Base-by-base conservation (phyloP, 345 rosid species). In the Linum trigynum region DNA sequence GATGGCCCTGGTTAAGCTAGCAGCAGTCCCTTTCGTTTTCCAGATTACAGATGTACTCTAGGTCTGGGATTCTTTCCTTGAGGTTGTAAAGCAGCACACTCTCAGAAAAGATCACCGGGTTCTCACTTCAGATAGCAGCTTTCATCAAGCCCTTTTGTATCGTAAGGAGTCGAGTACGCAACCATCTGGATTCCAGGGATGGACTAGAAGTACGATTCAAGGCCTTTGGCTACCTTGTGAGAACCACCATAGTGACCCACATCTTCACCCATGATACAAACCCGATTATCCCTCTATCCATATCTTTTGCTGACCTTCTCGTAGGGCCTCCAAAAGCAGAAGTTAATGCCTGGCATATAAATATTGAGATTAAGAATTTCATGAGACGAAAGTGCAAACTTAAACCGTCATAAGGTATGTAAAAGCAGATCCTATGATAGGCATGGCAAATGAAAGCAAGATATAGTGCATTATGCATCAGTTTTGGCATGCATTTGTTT, bases 101-200 rank as follows among this genome's bases (percentile, higher is more conserved):
- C 66, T 90, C 98, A 5, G 90, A 90, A 41, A 90, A 87, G 68
- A 90, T 90, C 63, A 92, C 97, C 0, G 98, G 98, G 75, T 92
- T 90, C 75, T 90, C 89, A 38, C 97, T 90, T 79, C 98, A 82
- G 72, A 92, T 88, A 3, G 98, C 97, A 0, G 98, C 95, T 80
- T 90, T 90, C 98, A 92, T 90, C 74, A 92, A 78, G 59, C 98
- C 98, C 80, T 90, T 23, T 92, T 36, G 97, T 96, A 16, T 92
- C 90, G 39, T 85, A 86, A n/a, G 98, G 90, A 32, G 97, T 90
- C 0, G 98, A 92, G 84, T 96, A 90, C 3, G 98, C 98, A 37
- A 92, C 98, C 98, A 92, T 87, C 67, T 90, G 97, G 80, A 92
- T 90, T 64, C 98, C 98, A 1, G 98, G 97, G 71, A 92, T 90